Evolutionary conservation across 2,329 filamentous ascomycete species (phyloP), one percentile per base, ranked within the genome.

Genomic region (Periconia sp.): DNA sequence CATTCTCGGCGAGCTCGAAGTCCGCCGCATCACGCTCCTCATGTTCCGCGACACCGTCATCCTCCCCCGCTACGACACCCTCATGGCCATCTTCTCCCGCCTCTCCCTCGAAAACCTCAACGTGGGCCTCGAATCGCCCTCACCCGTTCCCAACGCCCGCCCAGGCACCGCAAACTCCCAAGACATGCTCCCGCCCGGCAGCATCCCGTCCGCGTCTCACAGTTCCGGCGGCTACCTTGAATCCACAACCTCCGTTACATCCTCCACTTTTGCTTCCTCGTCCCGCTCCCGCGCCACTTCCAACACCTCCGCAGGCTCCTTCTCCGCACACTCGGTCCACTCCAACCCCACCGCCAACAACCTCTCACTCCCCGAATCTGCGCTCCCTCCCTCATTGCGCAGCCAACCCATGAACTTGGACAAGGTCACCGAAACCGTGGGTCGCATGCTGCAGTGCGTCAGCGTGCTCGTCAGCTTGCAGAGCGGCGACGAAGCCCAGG

Each of bases 391-490:
- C 0, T 45, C 60, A 1, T 55, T 69, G 1, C 66, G 67, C 18
- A 61, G 64, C 9, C 68, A 66, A 17, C 73, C 70, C 7, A 74
- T 75, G 72, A 71, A 75, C 49, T 85, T 66, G 77, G 89, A 91
- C 69, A 86, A 94, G 68, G 86, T 97, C 50, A 96, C 94, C 0
- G 92, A 97, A 63, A 96, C 93, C 62, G 92, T 97, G 1, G 94
- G 92, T 0, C 82, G 93, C 47, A 96, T 99, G 91, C 79, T 99
- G 58, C 94, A 99, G 77, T 99, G 94, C 73, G 88, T 97, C 74
- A 93, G 89, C 70, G 92, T 99, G 8, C 80, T 99, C 19, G 90
- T 91, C 2, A 87, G 87, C 57, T 84, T 96, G 13, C 88, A 85
- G 66, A 85, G 81, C 1, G 84, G 83, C 10, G 91, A 95, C 59